Evolutionary conservation across 805 yeast species (phyloP).

Genomic region (Monosporozyma yasuniensis): DNA sequence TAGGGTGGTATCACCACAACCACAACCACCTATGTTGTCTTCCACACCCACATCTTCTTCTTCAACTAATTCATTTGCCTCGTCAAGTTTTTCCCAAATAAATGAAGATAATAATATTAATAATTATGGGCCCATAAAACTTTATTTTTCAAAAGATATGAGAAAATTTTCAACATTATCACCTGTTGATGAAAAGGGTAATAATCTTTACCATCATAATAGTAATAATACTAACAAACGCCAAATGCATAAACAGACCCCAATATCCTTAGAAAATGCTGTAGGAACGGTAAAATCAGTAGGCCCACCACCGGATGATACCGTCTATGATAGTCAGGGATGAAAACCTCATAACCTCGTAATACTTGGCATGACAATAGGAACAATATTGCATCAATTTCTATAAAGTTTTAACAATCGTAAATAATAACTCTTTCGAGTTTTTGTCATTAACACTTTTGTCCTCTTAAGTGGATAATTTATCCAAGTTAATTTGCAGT

Average conservation of each 20-base stretch:
- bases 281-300: too few species aligned
- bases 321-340: conserved; percentile 16
- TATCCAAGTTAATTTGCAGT: too few species aligned
- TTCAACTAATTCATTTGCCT: neutral
- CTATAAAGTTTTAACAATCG: too few species aligned
- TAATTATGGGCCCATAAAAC: neutral
- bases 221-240: neutral
- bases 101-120: neutral
- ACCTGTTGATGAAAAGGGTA: neutral
- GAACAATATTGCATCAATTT: neutral
- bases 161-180: neutral
- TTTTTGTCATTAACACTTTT: too few species aligned
- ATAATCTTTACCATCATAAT: neutral
- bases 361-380: neutral
- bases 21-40: neutral
- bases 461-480: too few species aligned
- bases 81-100: neutral
- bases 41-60: neutral
- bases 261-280: neutral
- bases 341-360: neutral
- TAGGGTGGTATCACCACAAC: neutral
- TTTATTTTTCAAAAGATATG: neutral
- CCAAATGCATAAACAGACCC: neutral
- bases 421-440: too few species aligned
- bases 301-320: conserved; percentile 6